These are phyloP conservation scores for Phaseolus coccineus DNA, from an alignment of 331 rosid species.

Conservation along the genomic window DNA sequence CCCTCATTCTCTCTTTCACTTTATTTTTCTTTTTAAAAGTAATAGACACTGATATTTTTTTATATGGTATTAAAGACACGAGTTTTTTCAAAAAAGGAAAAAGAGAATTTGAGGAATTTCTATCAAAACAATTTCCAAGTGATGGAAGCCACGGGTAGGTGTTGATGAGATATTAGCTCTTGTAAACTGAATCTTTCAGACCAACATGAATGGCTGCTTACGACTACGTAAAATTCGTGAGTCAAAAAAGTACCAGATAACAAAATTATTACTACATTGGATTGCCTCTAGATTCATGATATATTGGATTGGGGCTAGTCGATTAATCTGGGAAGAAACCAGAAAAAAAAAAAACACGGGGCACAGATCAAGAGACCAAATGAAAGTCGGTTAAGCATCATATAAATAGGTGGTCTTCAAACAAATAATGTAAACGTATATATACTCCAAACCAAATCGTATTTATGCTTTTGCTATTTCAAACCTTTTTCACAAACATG, in stretches of 20 bases:
- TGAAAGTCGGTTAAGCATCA: neutral
- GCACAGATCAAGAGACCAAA: neutral
- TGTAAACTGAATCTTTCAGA: neutral
- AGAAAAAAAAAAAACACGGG: neutral
- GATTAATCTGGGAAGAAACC: no score
- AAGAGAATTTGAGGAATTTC: neutral
- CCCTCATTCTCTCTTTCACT: no score
- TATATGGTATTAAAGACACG: no score
- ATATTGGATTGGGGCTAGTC: no score
- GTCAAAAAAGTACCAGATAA: neutral
- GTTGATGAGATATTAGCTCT: no score
- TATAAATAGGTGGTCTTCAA: neutral
- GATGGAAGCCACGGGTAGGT: no score
- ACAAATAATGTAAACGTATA: neutral
- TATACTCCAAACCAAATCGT: constrained; percentile 35
- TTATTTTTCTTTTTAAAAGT: no score
- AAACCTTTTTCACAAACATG: constrained; percentile 44
- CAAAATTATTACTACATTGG: neutral
- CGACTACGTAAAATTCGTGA: no score
- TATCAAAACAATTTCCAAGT: neutral
- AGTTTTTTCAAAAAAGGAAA: neutral
- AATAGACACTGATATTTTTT: no score
- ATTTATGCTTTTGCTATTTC: constrained; percentile 42
- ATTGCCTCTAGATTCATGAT: neutral
- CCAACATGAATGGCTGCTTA: neutral